These are phyloP conservation scores for Trichoderma semiorbis DNA, from an alignment of 2,329 filamentous ascomycete genomes.

Conservation along the genomic window DNA sequence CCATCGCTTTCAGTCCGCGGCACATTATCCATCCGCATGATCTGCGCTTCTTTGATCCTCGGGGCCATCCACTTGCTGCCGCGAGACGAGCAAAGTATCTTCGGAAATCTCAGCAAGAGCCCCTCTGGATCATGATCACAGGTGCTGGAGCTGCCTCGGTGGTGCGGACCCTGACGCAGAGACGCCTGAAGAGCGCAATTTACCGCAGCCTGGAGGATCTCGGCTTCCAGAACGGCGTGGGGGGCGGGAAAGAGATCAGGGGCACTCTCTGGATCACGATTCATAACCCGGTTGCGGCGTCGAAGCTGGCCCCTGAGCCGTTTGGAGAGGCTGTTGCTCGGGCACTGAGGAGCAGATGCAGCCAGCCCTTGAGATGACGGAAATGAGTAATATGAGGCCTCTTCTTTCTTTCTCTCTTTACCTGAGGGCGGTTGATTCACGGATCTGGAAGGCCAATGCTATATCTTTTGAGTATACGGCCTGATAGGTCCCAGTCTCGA, in stretches of 20 bases:
- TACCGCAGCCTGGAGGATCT: slow-evolving; percentile 28
- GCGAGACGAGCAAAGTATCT: slow-evolving; percentile 28
- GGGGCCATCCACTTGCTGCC: slow-evolving; percentile 32
- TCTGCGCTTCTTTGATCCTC: slow-evolving; percentile 31
- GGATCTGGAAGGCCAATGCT: not conserved
- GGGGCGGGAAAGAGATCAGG: slow-evolving; percentile 19
- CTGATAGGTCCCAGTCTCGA: not conserved
- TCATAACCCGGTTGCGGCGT: slow-evolving; percentile 22
- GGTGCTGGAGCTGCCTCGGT: slow-evolving; percentile 20
- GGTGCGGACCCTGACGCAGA: slow-evolving; percentile 26
- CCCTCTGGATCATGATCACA: slow-evolving; percentile 34
- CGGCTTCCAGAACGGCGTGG: slow-evolving; percentile 24
- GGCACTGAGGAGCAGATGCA: slow-evolving; percentile 19
- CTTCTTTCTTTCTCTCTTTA: not conserved
- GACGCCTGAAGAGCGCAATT: slow-evolving; percentile 28
- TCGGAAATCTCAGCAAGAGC: slow-evolving; percentile 26
- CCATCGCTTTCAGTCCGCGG: slow-evolving; percentile 26
- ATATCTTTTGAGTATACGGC: not conserved
- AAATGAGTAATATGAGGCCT: not conserved
- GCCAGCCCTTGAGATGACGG: not conserved
- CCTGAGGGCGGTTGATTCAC: not conserved
- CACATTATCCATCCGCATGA: slow-evolving; percentile 35
- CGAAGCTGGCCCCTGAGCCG: slow-evolving; percentile 14
- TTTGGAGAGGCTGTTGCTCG: slow-evolving; percentile 25
- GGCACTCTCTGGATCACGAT: slow-evolving; percentile 29